These are phyloP conservation scores for Gonium pectorale DNA, from an alignment of 139 green algal species.

Conservation along the genomic window DNA sequence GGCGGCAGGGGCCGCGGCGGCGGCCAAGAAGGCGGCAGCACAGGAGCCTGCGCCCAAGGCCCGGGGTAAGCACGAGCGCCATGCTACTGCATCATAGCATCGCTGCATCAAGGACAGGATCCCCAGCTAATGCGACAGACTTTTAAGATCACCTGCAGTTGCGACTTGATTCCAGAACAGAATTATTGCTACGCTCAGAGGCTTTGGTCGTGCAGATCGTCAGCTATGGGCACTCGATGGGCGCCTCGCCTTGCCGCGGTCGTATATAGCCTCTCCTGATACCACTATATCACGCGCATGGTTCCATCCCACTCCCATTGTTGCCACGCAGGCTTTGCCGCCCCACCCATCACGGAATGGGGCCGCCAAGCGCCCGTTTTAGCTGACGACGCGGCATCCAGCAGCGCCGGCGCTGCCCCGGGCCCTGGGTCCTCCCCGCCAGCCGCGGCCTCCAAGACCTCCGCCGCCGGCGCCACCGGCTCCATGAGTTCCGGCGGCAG, in stretches of 20 bases:
- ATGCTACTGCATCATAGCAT: neutral
- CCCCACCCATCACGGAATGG: constrained; percentile 34
- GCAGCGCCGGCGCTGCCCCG: neutral
- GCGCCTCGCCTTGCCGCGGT: too few relatives aligned
- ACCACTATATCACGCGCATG: too few relatives aligned
- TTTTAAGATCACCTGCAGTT: too few relatives aligned
- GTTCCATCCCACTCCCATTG: neutral
- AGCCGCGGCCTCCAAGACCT: neutral
- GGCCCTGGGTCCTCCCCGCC: too few relatives aligned
- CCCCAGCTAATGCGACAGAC: neutral
- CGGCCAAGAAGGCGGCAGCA: constrained; percentile 4
- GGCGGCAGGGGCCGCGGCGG: neutral
- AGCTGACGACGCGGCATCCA: too few relatives aligned
- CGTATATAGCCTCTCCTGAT: too few relatives aligned
- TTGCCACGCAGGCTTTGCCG: neutral
- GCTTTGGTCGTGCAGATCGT: too few relatives aligned
- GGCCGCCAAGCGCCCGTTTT: constrained; percentile 6
- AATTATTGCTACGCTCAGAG: too few relatives aligned
- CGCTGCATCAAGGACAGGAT: neutral
- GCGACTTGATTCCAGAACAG: too few relatives aligned
- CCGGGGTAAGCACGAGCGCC: too few relatives aligned
- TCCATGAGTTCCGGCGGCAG: neutral
- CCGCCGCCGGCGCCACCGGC: neutral
- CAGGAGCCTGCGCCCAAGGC: neutral
- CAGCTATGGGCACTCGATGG: neutral